Base-by-base conservation (phyloP, 192 early-diverging fungal species). In the Phycomyces blakesleeanus region DNA sequence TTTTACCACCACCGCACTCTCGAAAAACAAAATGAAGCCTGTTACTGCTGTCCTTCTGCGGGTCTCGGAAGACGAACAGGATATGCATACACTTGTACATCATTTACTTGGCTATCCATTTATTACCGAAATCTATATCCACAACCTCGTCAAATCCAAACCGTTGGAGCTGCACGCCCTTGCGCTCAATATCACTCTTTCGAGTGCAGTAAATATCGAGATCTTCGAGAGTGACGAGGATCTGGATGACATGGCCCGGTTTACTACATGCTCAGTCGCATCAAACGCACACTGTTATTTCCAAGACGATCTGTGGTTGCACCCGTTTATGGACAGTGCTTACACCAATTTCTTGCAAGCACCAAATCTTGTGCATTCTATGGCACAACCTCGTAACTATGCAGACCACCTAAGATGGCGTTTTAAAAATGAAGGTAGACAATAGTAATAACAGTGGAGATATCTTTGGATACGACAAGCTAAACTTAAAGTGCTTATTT, bases 261-360 rank as follows among this genome's bases (percentile, higher is more conserved):
- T 81, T 55, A 82, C 76, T 34, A 71, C 76, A 12, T 85, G 83
- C 49, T 51, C 71, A n/a, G 66, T 77, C 12, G 83, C 83, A 15
- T 70, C 74, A 25, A 74, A 81, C 52, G 59, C 74, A 25, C 64
- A 80, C 57, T 85, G 83, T 61, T 85, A 82, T 66, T 82, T 82
- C 44, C 83, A 85, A 57, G 83, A 85, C 42, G 80, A 82, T 49
- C 47, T 21, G 5, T 78, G 78, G 69, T 57, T 84, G 21, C 81
- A 84, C 51, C 61, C 73, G 11, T 76, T 77, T 37, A 73, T 82
- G 78, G 83, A 85, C 63, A 73, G 69, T 49, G 67, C 80, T 12
- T 85, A 85, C 66, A 78, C 77, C 25, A 85, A 85, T 67, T 85
- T 82, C 57, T 62, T 85, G 41, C 72, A 67, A 0, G 68, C 72